phyloP scores from a whole-genome alignment of 2,329 filamentous ascomycete species.

The Corynespora cassiicola region DNA sequence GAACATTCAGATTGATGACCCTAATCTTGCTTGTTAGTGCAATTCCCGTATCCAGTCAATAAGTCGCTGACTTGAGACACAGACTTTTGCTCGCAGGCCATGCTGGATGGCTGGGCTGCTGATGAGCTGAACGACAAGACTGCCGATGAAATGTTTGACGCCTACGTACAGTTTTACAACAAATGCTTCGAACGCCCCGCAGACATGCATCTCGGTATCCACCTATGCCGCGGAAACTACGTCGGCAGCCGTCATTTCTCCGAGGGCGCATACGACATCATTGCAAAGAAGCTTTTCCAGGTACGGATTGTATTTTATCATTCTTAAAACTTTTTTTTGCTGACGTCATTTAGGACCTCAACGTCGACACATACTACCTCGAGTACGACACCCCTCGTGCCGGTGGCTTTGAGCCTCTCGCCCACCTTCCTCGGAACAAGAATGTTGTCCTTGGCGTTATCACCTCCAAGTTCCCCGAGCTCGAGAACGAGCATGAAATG shows the following conservation, averaged over 20 bases:
- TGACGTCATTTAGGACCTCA: constrained; percentile 35
- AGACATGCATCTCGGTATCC: constrained; percentile 79
- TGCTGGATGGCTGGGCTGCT: constrained; percentile 52
- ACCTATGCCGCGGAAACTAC: constrained; percentile 68
- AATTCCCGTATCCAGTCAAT: background rate
- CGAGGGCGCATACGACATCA: constrained; percentile 55
- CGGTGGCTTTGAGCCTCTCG: constrained; percentile 55
- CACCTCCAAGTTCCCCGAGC: constrained; percentile 54
- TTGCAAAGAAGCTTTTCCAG: constrained; percentile 51
- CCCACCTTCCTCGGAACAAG: constrained; percentile 53
- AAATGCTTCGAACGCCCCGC: constrained; percentile 68
- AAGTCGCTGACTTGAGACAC: background rate
- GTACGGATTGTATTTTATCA: no score
- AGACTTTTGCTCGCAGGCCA: constrained; percentile 45
- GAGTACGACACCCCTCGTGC: constrained; percentile 57
- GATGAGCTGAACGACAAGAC: constrained; percentile 72
- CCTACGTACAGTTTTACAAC: constrained; percentile 80
- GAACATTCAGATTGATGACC: constrained; percentile 58
- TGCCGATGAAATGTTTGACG: constrained; percentile 74
- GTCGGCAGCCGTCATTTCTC: constrained; percentile 55
- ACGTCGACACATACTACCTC: constrained; percentile 50
- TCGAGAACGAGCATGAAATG: constrained; percentile 56
- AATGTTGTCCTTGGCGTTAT: constrained; percentile 56
- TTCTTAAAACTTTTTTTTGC: no score
- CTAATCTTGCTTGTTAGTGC: constrained; percentile 49